Conservation (phyloP, 2,329 filamentous ascomycete species). For the Orbilia brochopaga region DNA sequence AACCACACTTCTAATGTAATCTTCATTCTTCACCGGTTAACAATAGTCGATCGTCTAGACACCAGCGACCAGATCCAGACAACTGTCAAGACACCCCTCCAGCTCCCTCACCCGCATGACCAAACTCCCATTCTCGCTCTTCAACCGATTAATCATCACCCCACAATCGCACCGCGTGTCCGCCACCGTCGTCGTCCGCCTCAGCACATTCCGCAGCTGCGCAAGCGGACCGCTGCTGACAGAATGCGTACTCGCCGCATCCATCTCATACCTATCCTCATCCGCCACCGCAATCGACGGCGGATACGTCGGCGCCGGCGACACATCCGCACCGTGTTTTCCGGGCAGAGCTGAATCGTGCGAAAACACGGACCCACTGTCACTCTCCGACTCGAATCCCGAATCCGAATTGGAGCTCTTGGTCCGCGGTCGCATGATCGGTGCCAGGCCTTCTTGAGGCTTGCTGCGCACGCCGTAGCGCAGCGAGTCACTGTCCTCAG, state of each 20-base stretch:
- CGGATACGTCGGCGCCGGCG: slow-evolving; percentile 24
- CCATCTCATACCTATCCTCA: slow-evolving; percentile 27
- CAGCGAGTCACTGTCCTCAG: slow-evolving; percentile 26
- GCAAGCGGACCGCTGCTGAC: slow-evolving; percentile 19
- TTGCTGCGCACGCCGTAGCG: slow-evolving; percentile 25
- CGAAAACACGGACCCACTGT: slow-evolving; percentile 43
- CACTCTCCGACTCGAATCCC: slow-evolving; percentile 43
- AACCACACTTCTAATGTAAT: too few relatives aligned
- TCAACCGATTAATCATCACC: slow-evolving; percentile 28
- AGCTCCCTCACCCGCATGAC: slow-evolving; percentile 26
- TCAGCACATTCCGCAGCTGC: slow-evolving; percentile 40
- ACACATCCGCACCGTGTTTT: slow-evolving; percentile 4
- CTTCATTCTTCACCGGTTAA: too few relatives aligned
- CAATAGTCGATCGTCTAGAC: slow-evolving; percentile 8
- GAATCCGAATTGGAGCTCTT: slow-evolving; percentile 51
- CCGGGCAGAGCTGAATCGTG: slow-evolving; percentile 24
- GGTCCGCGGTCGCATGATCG: slow-evolving; percentile 17
- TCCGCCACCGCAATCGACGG: slow-evolving; percentile 15
- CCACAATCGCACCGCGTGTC: slow-evolving; percentile 34
- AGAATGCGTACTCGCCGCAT: not conserved
- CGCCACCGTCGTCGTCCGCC: slow-evolving; percentile 25
- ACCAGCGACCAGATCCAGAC: slow-evolving; percentile 34
- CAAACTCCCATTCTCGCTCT: slow-evolving; percentile 33
- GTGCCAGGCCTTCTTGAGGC: slow-evolving; percentile 7
- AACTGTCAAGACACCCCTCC: slow-evolving; percentile 45